A percentile compares a stretch with the other conserved stretches of the same genome.
Evolutionary conservation across 2,329 filamentous ascomycete species (phyloP).

Genomic region (Shiraia sp.): DNA sequence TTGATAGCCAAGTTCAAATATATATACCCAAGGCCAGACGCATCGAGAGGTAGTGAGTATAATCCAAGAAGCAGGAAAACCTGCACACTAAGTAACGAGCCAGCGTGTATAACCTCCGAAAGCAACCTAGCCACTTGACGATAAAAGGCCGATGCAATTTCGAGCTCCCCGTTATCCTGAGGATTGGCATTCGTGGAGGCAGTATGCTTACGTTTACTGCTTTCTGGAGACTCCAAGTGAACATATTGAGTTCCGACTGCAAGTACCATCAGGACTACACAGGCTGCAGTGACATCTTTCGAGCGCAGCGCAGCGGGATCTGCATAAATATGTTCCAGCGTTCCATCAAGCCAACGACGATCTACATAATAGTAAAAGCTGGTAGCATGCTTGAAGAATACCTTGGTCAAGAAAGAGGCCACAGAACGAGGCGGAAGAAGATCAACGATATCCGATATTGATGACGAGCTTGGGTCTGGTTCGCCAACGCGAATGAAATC

Average conservation of each 20-base stretch:
- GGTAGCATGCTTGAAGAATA: slow-evolving; percentile 50
- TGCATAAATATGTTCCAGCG: slow-evolving; percentile 36
- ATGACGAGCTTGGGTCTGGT: slow-evolving; percentile 9
- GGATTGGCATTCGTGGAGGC: background rate
- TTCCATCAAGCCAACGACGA: slow-evolving; percentile 47
- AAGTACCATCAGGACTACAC: slow-evolving; percentile 49
- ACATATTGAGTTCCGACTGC: slow-evolving; percentile 50
- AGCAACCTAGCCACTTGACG: slow-evolving; percentile 59
- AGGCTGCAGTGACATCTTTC: slow-evolving; percentile 19
- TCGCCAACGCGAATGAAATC: slow-evolving; percentile 14
- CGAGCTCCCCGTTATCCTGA: slow-evolving; percentile 10
- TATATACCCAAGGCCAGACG: slow-evolving; percentile 60
- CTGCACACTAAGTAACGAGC: slow-evolving; percentile 62
- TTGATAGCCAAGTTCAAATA: slow-evolving; percentile 61
- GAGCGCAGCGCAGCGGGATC: slow-evolving; percentile 1
- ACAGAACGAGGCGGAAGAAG: slow-evolving; percentile 12
- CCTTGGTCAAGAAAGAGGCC: slow-evolving; percentile 48
- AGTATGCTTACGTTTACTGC: background rate
- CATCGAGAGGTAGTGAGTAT: slow-evolving; percentile 60
- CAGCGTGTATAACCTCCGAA: slow-evolving; percentile 60
- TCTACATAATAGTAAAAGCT: slow-evolving; percentile 52
- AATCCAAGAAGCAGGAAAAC: slow-evolving; percentile 61
- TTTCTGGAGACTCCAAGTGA: slow-evolving; percentile 13
- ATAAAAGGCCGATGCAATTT: slow-evolving; percentile 41
- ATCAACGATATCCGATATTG: slow-evolving; percentile 9